These are phyloP conservation scores for Hymenoscyphus infarciens DNA, from an alignment of 2,329 filamentous ascomycete species.

Conservation along the genomic window DNA sequence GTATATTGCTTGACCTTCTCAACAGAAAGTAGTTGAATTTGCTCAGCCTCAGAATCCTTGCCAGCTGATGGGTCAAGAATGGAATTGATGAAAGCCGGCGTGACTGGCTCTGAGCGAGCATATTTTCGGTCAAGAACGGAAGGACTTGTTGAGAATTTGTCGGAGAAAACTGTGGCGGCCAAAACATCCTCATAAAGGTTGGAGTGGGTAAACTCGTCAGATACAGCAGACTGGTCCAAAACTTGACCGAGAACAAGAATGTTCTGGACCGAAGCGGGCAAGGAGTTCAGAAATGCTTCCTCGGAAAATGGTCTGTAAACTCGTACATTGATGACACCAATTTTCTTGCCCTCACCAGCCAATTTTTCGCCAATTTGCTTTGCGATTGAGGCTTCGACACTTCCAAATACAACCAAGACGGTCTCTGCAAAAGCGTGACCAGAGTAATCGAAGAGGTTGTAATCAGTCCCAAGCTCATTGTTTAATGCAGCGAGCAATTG, in stretches of 20 bases:
- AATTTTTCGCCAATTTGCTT: constrained; percentile 75
- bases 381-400: constrained; percentile 81
- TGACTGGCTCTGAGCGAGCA: constrained; percentile 59
- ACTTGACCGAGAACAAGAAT: constrained; percentile 91
- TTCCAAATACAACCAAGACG: constrained; percentile 90
- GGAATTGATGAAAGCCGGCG: constrained; percentile 51
- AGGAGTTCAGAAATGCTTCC: constrained; percentile 80
- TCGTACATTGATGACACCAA: constrained; percentile 87
- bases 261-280: constrained; percentile 71
- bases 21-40: constrained; percentile 47
- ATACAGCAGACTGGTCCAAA: constrained; percentile 64
- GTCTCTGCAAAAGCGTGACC: constrained; percentile 76
- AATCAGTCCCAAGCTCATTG: constrained; percentile 87
- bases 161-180: constrained; percentile 76
- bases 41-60: constrained; percentile 38
- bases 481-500: constrained; percentile 75
- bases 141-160: constrained; percentile 59
- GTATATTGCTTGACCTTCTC: constrained; percentile 73
- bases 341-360: constrained; percentile 67
- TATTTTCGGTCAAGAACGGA: constrained; percentile 86
- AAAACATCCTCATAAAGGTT: constrained; percentile 88
- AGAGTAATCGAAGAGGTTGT: constrained; percentile 89
- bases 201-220: constrained; percentile 76
- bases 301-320: constrained; percentile 95
- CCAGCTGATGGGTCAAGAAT: constrained; percentile 48